Base-by-base conservation (phyloP, 2,329 filamentous ascomycete genomes). In the Microdochium nivale region DNA sequence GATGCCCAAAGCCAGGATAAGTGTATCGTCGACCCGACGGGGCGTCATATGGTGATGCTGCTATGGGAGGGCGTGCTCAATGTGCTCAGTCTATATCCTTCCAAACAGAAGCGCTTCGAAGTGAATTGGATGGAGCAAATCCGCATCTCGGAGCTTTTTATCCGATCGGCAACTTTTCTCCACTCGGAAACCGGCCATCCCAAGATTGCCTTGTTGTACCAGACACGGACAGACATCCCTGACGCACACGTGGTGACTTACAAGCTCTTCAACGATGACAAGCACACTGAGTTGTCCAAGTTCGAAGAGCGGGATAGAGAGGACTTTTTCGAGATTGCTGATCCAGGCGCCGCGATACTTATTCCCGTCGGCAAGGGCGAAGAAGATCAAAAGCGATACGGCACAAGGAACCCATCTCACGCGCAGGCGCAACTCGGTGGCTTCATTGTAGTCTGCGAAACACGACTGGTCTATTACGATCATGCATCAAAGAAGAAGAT, bases 1-100 rank as follows among this genome's bases (percentile, higher is more conserved):
- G 87, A 95, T 62, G 86, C 87, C 8, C 87, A 92, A 66, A 91
- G 87, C 53, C 86, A 87, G 58, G 88, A 95, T 67, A 79, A 87
- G 60, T 92, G 88, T 59, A 75, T 91, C 55, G 84, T 96, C 4
- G 92, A 97, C 65, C 90, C 90, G 0, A 86, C 84, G 0, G 84
- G 87, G 32, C 71, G 70, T 37, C 81, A 74, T 58, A 71, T 82
- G 70, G 76, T 73, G 9, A 74, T 82, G 65, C 74, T 82, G 54
- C 69, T 83, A 1, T 83, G 79, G 79, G 79, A 82, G 54, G 80
- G 80, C 13, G 76, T 83, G 24, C 60, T 83, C 52, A 79, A 77
- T 51, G 72, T 82, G 43, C 70, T 79, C 57, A 74, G 78, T 10
- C 67, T 83, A 53, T 72, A 70, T 3, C 68, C 62, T 2, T 67